Percentiles rank a stretch among this genome's conserved stretches.
Conservation (phyloP, 2,329 filamentous ascomycete genomes). For the Fusarium nisikadoi region DNA sequence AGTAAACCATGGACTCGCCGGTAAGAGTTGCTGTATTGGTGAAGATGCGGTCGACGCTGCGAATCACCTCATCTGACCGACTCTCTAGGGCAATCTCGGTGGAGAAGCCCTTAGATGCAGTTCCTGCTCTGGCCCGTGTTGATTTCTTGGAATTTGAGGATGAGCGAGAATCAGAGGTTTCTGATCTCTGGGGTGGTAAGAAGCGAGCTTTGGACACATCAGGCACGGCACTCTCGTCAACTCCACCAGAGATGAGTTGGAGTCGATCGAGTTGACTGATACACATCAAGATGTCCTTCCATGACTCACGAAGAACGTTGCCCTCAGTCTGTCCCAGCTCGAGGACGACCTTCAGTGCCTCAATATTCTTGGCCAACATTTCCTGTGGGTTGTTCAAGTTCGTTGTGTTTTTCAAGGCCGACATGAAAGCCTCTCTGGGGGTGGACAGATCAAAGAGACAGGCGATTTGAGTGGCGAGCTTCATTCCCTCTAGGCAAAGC, state of each 20-base stretch:
- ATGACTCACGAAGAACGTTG: constrained; percentile 87
- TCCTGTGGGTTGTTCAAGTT: constrained; percentile 96
- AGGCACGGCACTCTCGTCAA: constrained; percentile 91
- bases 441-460: constrained; percentile 94
- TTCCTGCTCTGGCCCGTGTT: constrained; percentile 62
- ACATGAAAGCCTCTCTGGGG: constrained; percentile 94
- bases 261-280: constrained; percentile 96
- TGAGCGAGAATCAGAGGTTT: constrained; percentile 68
- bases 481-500: constrained; percentile 94
- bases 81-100: constrained; percentile 90
- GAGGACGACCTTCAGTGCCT: constrained; percentile 89
- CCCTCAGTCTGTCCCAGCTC: constrained; percentile 95
- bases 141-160: constrained; percentile 70
- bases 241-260: constrained; percentile 92
- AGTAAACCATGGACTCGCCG: constrained; percentile 94
- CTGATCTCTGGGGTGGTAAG: constrained; percentile 66
- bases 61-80: constrained; percentile 91
- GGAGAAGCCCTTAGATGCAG: constrained; percentile 72
- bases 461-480: constrained; percentile 90
- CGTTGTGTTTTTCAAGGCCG: constrained; percentile 90
- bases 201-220: constrained; percentile 89
- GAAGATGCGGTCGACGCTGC: constrained; percentile 94
- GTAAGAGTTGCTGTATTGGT: constrained; percentile 94
- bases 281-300: constrained; percentile 94
- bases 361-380: constrained; percentile 95